Evolutionary conservation across 1,284 basidiomycete species (phyloP).

Genomic region (Ganoderma resinaceum): DNA sequence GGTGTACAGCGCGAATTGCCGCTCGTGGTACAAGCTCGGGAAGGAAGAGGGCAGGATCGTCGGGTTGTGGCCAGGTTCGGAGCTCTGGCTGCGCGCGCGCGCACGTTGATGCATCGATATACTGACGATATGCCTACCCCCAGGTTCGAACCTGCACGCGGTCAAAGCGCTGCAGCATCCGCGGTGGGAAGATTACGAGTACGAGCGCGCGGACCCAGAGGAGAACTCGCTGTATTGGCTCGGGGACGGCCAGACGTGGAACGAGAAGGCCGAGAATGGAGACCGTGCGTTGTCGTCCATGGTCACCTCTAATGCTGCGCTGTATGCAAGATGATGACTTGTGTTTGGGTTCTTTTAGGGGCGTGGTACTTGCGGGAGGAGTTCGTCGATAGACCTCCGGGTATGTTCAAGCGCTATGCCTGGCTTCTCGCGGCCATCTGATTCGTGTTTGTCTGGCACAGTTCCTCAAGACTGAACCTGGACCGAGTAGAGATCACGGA

Average conservation of each 20-base stretch:
- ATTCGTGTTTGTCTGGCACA: background rate
- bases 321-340: background rate
- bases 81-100: background rate
- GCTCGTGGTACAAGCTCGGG: conserved; percentile 72
- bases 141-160: conserved; percentile 62
- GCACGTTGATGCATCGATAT: no score
- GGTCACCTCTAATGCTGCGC: background rate
- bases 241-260: conserved; percentile 51
- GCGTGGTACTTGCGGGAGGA: conserved; percentile 55
- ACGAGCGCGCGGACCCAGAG: conserved; percentile 52
- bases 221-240: conserved; percentile 64
- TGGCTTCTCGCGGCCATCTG: background rate
- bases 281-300: conserved; percentile 51
- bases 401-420: background rate
- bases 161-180: conserved; percentile 57
- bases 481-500: background rate
- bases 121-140: no score
- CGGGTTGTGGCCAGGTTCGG: conserved; percentile 64
- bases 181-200: conserved; percentile 72
- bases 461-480: background rate
- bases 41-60: conserved; percentile 62
- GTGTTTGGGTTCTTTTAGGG: conserved; percentile 38
- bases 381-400: conserved; percentile 41
- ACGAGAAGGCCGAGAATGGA: conserved; percentile 48
- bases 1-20: conserved; percentile 63